A percentile compares a stretch with the other conserved stretches of the same genome.
Evolutionary conservation across 75 land plant species (phyloP).

Genomic region (Pinus taeda): DNA sequence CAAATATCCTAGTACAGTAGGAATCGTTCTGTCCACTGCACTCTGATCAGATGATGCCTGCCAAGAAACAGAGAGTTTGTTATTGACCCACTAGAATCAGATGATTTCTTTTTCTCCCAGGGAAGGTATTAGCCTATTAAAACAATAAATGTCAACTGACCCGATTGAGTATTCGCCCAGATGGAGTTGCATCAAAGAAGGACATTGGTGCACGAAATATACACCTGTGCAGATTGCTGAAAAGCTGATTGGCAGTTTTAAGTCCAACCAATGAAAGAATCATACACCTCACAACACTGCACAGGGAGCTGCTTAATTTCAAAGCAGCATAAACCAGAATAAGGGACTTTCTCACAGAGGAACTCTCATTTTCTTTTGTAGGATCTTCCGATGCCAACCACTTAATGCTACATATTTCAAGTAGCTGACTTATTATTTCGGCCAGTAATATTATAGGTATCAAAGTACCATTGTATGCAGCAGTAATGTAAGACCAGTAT

Average conservation of each 20-base stretch:
- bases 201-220: slow-evolving; percentile 93
- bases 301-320: slow-evolving; percentile 48
- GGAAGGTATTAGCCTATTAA: neutral
- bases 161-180: slow-evolving; percentile 78
- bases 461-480: slow-evolving; percentile 66
- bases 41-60: slow-evolving; percentile 23
- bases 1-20: slow-evolving; percentile 5
- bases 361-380: slow-evolving; percentile 16
- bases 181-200: slow-evolving; percentile 82
- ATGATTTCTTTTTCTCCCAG: neutral
- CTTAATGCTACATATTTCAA: slow-evolving; percentile 75
- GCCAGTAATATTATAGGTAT: slow-evolving; percentile 67
- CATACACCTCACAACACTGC: slow-evolving; percentile 48
- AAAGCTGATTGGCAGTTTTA: slow-evolving; percentile 25
- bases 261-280: slow-evolving; percentile 50
- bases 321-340: slow-evolving; percentile 37
- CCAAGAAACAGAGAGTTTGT: neutral
- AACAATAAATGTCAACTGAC: slow-evolving; percentile 28
- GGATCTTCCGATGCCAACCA: slow-evolving; percentile 82
- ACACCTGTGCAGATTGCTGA: slow-evolving; percentile 48
- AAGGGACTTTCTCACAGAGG: slow-evolving; percentile 25
- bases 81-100: neutral
- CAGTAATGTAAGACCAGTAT: slow-evolving; percentile 56
- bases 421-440: slow-evolving; percentile 52
- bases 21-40: slow-evolving; percentile 13